phyloP scores from a whole-genome alignment of 2,329 filamentous ascomycete species.

The Cladophialophora chaetospira region DNA sequence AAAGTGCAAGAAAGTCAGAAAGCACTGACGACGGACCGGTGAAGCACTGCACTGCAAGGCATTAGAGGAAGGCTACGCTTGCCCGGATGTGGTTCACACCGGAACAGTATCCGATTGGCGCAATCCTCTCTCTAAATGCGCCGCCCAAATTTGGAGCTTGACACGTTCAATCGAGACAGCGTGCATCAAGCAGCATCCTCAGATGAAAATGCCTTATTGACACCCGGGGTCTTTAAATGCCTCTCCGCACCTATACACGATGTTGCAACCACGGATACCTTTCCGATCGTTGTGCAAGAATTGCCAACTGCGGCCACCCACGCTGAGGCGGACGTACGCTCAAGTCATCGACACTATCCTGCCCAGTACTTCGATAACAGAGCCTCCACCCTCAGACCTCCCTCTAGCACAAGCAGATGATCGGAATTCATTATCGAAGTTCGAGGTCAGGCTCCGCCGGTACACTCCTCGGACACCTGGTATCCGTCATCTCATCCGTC shows the following conservation, averaged over 20 bases:
- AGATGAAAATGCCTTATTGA: neutral
- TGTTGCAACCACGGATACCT: constrained; percentile 69
- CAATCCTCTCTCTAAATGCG: neutral
- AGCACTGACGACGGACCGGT: too few relatives aligned
- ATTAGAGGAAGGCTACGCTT: constrained; percentile 6
- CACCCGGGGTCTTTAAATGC: neutral
- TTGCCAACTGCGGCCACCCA: constrained; percentile 20
- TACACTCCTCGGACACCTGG: constrained; percentile 95
- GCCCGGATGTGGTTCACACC: neutral
- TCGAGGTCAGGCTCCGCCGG: constrained; percentile 65
- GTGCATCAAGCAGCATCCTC: too few relatives aligned
- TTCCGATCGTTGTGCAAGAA: constrained; percentile 37
- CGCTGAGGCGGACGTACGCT: constrained; percentile 27
- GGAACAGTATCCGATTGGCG: constrained; percentile 8
- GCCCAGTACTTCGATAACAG: constrained; percentile 53
- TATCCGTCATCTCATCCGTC: constrained; percentile 84
- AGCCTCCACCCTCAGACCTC: constrained; percentile 14
- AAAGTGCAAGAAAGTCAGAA: neutral
- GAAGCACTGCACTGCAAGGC: neutral
- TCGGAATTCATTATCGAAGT: constrained; percentile 33
- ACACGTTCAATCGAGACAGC: neutral
- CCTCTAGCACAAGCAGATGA: constrained; percentile 20
- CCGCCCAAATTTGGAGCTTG: constrained; percentile 3
- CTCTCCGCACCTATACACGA: constrained; percentile 39
- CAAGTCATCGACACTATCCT: constrained; percentile 46